A percentile compares a stretch with the other conserved stretches of the same genome.
These are phyloP conservation scores for Scheffersomyces insectosa DNA, from an alignment of 1,139 yeast genomes.

Conservation along the genomic window DNA sequence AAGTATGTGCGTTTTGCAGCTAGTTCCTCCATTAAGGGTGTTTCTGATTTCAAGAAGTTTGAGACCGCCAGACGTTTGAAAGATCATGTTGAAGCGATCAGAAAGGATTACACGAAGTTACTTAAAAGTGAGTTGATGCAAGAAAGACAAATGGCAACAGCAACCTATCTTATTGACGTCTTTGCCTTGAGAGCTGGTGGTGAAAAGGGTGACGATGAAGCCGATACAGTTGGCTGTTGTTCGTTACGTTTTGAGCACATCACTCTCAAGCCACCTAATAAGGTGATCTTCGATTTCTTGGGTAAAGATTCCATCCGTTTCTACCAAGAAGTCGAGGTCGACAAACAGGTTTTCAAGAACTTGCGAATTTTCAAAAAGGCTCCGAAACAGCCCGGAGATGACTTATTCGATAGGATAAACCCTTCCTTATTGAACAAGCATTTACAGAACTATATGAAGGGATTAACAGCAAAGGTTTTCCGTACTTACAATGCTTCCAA, in stretches of 20 bases:
- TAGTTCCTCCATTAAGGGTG: slow-evolving; percentile 86
- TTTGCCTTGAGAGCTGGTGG: slow-evolving; percentile 98
- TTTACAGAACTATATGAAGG: slow-evolving; percentile 87
- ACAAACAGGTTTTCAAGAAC: slow-evolving; percentile 85
- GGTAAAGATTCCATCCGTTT: slow-evolving; percentile 96
- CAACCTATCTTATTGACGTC: slow-evolving; percentile 89
- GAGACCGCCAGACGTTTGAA: slow-evolving; percentile 89
- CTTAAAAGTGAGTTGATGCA: slow-evolving; percentile 78
- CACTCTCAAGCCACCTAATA: slow-evolving; percentile 81
- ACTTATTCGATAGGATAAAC: slow-evolving; percentile 84
- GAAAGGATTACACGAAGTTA: slow-evolving; percentile 71
- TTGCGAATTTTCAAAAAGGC: slow-evolving; percentile 80
- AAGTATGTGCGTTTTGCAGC: slow-evolving; percentile 93
- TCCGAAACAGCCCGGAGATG: slow-evolving; percentile 91
- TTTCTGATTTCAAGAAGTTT: slow-evolving; percentile 86
- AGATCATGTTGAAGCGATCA: slow-evolving; percentile 66
- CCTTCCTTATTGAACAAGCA: slow-evolving; percentile 84
- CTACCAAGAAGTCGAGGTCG: slow-evolving; percentile 91
- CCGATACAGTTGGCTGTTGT: slow-evolving; percentile 98
- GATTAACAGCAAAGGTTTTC: slow-evolving; percentile 93
- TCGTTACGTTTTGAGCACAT: slow-evolving; percentile 89
- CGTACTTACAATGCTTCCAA: slow-evolving; percentile 97
- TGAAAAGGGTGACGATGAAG: slow-evolving; percentile 95
- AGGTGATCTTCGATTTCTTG: slow-evolving; percentile 86
- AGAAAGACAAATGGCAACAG: slow-evolving; percentile 91